A percentile compares a stretch with the other conserved stretches of the same genome.
phyloP scores from a whole-genome alignment of 257 asterid species.

The Mentha longifolia region DNA sequence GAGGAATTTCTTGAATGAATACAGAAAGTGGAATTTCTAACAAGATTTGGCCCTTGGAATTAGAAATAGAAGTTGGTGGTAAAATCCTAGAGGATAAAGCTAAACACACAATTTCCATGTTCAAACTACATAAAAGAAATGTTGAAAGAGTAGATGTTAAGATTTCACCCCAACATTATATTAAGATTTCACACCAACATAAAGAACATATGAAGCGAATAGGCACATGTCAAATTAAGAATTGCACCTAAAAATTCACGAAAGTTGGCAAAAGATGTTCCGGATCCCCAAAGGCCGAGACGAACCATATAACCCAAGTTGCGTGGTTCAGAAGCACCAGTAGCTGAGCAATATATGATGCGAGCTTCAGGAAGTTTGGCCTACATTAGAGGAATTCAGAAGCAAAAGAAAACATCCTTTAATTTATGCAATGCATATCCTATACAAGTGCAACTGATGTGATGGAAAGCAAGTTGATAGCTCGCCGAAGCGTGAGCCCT shows the following conservation, averaged over 20 bases:
- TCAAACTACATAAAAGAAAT: slow-evolving; percentile 21
- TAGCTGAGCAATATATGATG: slow-evolving; percentile 93
- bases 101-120: slow-evolving; percentile 13
- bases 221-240: slow-evolving; percentile 28
- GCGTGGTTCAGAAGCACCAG: slow-evolving; percentile 99
- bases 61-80: slow-evolving; percentile 20
- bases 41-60: slow-evolving; percentile 5
- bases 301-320: slow-evolving; percentile 99
- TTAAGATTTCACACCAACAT: slow-evolving; percentile 17
- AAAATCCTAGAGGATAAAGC: slow-evolving; percentile 20
- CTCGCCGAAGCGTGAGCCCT: too few species aligned
- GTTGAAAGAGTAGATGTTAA: slow-evolving; percentile 1
- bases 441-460: slow-evolving; percentile 15
- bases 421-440: slow-evolving; percentile 28
- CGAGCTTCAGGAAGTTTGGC: slow-evolving; percentile 99
- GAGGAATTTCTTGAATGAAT: neutral
- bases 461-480: neutral
- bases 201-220: slow-evolving; percentile 21
- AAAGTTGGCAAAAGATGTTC: slow-evolving; percentile 85
- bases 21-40: slow-evolving; percentile 15
- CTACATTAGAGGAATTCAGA: slow-evolving; percentile 55
- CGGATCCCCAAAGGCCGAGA: slow-evolving; percentile 99
- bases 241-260: slow-evolving; percentile 83
- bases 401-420: slow-evolving; percentile 28
- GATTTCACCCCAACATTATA: too few species aligned